Conservation (phyloP, 73 alveolate species). For the Stentor roeselii region DNA sequence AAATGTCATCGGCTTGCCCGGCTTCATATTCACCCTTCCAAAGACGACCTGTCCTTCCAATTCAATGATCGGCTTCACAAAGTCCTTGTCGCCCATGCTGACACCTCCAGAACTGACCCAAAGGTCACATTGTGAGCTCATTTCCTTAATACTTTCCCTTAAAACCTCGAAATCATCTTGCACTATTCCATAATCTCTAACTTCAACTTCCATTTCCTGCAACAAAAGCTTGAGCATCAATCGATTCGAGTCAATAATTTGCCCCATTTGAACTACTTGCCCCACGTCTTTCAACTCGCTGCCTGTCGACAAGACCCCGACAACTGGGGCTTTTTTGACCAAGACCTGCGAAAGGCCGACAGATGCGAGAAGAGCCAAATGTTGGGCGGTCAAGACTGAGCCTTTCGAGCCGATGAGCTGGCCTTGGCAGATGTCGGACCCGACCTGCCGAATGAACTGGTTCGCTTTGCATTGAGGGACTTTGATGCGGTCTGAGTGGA, state of each 20-base stretch:
- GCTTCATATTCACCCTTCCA: conserved; percentile 85
- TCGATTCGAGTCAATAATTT: conserved; percentile 70
- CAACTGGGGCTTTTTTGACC: conserved; percentile 40
- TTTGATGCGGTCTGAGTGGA: neutral
- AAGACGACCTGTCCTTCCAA: conserved; percentile 57
- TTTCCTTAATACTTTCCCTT: conserved; percentile 26
- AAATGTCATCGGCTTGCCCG: conserved; percentile 80
- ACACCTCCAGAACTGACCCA: conserved; percentile 72
- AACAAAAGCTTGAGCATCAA: conserved; percentile 49
- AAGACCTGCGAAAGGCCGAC: conserved; percentile 37
- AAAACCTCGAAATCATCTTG: conserved; percentile 40
- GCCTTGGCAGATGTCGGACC: conserved; percentile 49
- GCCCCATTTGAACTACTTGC: conserved; percentile 41
- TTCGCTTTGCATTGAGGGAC: conserved; percentile 25
- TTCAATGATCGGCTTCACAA: conserved; percentile 61
- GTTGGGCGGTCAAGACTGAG: conserved; percentile 34
- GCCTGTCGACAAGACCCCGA: conserved; percentile 73
- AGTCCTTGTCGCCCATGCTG: conserved; percentile 68
- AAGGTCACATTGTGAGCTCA: conserved; percentile 50
- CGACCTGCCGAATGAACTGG: conserved; percentile 50
- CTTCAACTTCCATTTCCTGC: conserved; percentile 19
- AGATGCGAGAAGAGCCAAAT: conserved; percentile 54
- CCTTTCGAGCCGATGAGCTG: conserved; percentile 34
- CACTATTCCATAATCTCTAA: conserved; percentile 33
- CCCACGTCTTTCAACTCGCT: conserved; percentile 61